Evolutionary conservation across 2,329 filamentous ascomycete genomes (phyloP).

Genomic region (Xylariales sp.): DNA sequence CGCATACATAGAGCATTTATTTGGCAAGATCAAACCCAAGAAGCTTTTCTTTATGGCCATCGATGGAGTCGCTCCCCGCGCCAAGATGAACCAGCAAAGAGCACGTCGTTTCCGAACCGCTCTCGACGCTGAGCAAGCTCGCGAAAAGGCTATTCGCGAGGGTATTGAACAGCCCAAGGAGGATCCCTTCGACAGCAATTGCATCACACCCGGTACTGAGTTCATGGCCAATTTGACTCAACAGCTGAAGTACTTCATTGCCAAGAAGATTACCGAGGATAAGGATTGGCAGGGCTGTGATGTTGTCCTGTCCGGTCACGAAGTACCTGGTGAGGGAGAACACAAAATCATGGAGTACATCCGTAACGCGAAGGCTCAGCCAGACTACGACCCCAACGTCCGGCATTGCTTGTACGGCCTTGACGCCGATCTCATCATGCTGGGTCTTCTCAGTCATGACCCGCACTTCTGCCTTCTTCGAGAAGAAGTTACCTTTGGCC

Average conservation of each 20-base stretch:
- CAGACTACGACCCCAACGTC: conserved; percentile 85
- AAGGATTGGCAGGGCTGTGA: conserved; percentile 96
- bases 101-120: conserved; percentile 92
- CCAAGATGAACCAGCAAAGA: conserved; percentile 99
- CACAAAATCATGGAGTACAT: conserved; percentile 99
- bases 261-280: conserved; percentile 97
- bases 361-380: conserved; percentile 91
- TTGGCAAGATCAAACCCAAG: conserved; percentile 97
- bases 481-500: conserved; percentile 96
- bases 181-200: conserved; percentile 96
- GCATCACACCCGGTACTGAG: conserved; percentile 92
- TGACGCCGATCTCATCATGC: conserved; percentile 97
- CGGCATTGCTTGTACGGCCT: conserved; percentile 96
- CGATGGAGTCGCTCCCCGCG: conserved; percentile 92
- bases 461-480: conserved; percentile 96
- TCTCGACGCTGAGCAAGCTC: conserved; percentile 80
- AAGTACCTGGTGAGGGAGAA: conserved; percentile 96
- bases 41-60: conserved; percentile 99
- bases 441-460: conserved; percentile 93
- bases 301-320: conserved; percentile 92
- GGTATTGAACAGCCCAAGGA: conserved; percentile 93
- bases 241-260: conserved; percentile 97
- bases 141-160: conserved; percentile 85
- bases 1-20: conserved; percentile 98
- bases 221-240: conserved; percentile 96